Evolutionary conservation across 495 filamentous ascomycete species (phyloP).

Genomic region (Annulohypoxylon maeteangense): DNA sequence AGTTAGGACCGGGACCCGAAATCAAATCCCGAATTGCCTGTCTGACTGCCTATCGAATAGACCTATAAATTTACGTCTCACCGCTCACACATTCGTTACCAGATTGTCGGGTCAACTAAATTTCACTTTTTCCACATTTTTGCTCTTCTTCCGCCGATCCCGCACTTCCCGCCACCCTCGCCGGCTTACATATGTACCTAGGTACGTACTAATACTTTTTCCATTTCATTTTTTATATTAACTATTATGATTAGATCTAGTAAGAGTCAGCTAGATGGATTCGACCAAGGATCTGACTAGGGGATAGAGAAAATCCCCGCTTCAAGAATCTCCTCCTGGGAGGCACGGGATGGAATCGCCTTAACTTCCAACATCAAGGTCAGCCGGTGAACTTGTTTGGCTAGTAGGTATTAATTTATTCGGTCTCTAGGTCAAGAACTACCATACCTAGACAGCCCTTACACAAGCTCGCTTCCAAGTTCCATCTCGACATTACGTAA

Average conservation of each 20-base stretch:
- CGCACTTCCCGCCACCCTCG: conserved; percentile 18
- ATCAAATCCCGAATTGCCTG: conserved; percentile 35
- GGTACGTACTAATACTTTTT: conserved; percentile 19
- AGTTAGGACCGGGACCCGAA: conserved; percentile 34
- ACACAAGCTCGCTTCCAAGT: conserved; percentile 13
- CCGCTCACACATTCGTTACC: conserved; percentile 40
- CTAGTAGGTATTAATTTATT: conserved; percentile 9
- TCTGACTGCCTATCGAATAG: conserved; percentile 4
- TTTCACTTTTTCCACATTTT: conserved; percentile 27
- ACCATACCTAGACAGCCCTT: background rate
- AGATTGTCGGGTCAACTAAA: conserved; percentile 39
- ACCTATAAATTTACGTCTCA: conserved; percentile 34
- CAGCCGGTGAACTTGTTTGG: conserved; percentile 5
- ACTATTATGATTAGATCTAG: background rate
- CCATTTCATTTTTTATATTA: conserved; percentile 11
- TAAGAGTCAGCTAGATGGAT: background rate
- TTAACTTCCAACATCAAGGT: background rate
- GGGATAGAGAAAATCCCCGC: conserved; percentile 17
- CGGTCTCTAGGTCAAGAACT: conserved; percentile 8
- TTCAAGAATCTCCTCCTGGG: conserved; percentile 10
- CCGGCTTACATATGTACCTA: too few relatives aligned
- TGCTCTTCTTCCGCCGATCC: conserved; percentile 32
- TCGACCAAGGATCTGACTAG: conserved; percentile 18
- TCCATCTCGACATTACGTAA: conserved; percentile 31
- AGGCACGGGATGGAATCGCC: conserved; percentile 1